Conservation (phyloP, 2,329 filamentous ascomycete species). For the Cordyceps farinosa region DNA sequence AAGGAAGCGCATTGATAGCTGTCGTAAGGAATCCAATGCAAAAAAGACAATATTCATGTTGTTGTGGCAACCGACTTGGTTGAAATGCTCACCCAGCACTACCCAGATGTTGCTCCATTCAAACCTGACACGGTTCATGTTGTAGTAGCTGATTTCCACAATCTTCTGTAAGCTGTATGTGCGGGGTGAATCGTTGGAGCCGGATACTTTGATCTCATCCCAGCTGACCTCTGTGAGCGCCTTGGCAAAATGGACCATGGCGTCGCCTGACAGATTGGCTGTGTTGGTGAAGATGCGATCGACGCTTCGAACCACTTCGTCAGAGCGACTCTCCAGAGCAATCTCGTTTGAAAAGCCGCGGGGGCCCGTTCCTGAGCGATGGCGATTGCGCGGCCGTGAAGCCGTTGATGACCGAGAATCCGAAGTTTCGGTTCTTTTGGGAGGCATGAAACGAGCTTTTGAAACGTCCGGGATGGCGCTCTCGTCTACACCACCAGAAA, state of each 20-base stretch:
- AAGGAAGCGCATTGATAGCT: conserved; percentile 98
- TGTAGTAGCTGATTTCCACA: conserved; percentile 99
- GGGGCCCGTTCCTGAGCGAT: conserved; percentile 55
- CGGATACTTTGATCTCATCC: conserved; percentile 98
- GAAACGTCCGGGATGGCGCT: conserved; percentile 88
- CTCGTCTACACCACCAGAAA: conserved; percentile 92
- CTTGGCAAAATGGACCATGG: conserved; percentile 91
- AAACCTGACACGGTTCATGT: conserved; percentile 97
- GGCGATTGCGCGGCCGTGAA: conserved; percentile 44
- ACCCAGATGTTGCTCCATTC: conserved; percentile 99
- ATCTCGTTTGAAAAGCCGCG: conserved; percentile 72
- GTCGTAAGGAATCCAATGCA: conserved; percentile 88
- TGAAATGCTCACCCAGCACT: conserved; percentile 97
- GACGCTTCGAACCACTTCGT: conserved; percentile 87
- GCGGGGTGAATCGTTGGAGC: conserved; percentile 88
- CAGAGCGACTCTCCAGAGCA: conserved; percentile 85
- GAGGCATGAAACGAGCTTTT: conserved; percentile 68
- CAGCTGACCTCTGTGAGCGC: conserved; percentile 94
- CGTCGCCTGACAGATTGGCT: conserved; percentile 85
- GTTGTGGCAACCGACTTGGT: conserved; percentile 91
- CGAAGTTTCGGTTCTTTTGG: conserved; percentile 49
- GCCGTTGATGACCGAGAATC: conserved; percentile 67
- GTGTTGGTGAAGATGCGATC: conserved; percentile 97
- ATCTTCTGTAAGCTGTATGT: conserved; percentile 98
- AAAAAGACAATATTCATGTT: conserved; percentile 98